Conservation (phyloP, 306 rosid genomes). For the Lathyrus tuberosus region DNA sequence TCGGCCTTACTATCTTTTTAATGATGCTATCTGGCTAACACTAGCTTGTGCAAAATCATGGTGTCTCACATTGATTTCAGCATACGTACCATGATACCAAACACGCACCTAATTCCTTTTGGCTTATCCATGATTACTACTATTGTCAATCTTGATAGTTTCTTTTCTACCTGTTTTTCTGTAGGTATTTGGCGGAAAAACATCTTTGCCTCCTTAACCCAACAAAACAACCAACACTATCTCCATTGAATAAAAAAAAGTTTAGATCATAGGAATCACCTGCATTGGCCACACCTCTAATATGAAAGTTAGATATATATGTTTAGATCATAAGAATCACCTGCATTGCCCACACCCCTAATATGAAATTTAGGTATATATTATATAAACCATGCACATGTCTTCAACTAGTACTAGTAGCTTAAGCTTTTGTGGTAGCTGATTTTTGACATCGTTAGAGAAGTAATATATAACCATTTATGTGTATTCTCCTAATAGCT, state of each 20-base stretch:
- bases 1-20: not conserved
- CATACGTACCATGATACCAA: not conserved
- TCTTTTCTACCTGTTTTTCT: not conserved
- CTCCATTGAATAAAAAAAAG: not conserved
- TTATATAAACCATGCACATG: not conserved
- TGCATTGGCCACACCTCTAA: not conserved
- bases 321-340: conserved; percentile 17
- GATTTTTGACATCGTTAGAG: not conserved
- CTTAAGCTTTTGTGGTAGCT: not conserved
- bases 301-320: not conserved
- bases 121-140: not conserved
- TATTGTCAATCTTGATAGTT: not conserved
- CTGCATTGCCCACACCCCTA: not conserved
- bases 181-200: conserved; percentile 20
- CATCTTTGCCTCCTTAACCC: not conserved
- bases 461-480: not conserved
- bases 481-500: not conserved
- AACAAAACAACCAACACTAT: not conserved
- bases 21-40: conserved; percentile 13
- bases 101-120: not conserved
- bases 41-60: not conserved
- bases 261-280: conserved; percentile 15
- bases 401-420: not conserved
- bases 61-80: not conserved
- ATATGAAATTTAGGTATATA: not conserved